Evolutionary conservation across 768 basidiomycete genomes (phyloP).

Genomic region (Suillus americanus): DNA sequence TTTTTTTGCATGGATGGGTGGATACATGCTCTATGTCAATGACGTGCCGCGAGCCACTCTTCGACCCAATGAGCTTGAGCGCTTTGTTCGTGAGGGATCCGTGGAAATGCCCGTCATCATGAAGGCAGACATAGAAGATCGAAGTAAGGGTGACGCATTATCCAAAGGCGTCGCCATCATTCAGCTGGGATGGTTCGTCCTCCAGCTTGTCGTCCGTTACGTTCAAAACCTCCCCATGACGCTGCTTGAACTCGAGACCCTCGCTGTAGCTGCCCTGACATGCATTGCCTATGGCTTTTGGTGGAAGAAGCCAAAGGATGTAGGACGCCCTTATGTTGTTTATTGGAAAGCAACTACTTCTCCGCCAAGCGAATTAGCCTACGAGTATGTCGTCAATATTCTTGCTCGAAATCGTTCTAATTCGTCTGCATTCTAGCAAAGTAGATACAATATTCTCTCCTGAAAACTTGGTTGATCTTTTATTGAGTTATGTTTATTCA

Average conservation of each 20-base stretch:
- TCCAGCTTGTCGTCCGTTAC: conserved; percentile 30
- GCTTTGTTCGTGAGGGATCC: not conserved
- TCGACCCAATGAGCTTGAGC: not conserved
- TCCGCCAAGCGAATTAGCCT: not conserved
- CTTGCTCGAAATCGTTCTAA: not conserved
- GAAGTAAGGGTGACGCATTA: conserved; percentile 25
- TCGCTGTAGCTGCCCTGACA: conserved; percentile 34
- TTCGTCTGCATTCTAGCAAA: not conserved
- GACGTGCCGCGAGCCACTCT: conserved; percentile 5
- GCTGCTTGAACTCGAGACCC: conserved; percentile 54
- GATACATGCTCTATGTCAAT: conserved; percentile 14
- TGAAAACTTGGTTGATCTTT: too few relatives aligned
- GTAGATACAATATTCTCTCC: not conserved
- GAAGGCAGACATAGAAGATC: not conserved
- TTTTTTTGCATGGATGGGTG: conserved; percentile 22
- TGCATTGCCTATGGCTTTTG: conserved; percentile 32
- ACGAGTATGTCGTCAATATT: not conserved
- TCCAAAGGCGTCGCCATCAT: conserved; percentile 34
- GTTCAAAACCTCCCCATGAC: conserved; percentile 28
- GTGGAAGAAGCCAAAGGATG: conserved; percentile 41
- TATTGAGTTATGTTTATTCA: not conserved
- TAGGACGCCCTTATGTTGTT: conserved; percentile 18
- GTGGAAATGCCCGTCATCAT: conserved; percentile 11
- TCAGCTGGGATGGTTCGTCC: conserved; percentile 37
- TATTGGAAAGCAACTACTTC: not conserved